Evolutionary conservation across 2,329 filamentous ascomycete genomes (phyloP).

Genomic region (Xylariaceae sp.): DNA sequence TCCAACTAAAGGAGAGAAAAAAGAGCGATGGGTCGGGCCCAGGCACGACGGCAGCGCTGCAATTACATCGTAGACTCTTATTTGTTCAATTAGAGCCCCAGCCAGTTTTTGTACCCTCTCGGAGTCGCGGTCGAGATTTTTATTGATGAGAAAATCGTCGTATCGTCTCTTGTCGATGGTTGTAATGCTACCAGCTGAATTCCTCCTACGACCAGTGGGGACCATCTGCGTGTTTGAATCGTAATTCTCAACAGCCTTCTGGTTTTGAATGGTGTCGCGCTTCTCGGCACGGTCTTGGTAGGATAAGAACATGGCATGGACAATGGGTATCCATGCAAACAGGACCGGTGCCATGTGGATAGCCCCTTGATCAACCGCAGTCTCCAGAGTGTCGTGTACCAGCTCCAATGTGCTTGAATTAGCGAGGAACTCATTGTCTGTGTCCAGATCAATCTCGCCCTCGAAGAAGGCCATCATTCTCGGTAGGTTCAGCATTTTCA

Average conservation of each 20-base stretch:
- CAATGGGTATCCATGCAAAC: constrained; percentile 76
- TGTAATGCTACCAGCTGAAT: constrained; percentile 59
- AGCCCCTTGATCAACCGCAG: constrained; percentile 53
- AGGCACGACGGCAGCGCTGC: constrained; percentile 46
- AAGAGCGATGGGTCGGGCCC: constrained; percentile 42
- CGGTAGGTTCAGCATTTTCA: constrained; percentile 66
- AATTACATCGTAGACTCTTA: constrained; percentile 52
- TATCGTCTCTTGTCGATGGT: constrained; percentile 59
- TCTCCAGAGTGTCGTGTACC: constrained; percentile 67
- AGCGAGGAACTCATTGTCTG: constrained; percentile 57
- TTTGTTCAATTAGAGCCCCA: constrained; percentile 44
- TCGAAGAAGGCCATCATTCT: constrained; percentile 54
- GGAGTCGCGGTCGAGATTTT: constrained; percentile 48
- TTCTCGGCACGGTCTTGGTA: constrained; percentile 60
- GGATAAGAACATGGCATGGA: constrained; percentile 63
- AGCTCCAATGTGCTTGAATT: constrained; percentile 66
- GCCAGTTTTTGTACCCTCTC: constrained; percentile 50
- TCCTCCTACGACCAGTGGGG: constrained; percentile 44
- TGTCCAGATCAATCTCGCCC: constrained; percentile 43
- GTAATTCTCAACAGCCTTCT: constrained; percentile 54
- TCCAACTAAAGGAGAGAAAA: constrained; percentile 53
- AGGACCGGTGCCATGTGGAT: constrained; percentile 67
- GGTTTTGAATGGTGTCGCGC: constrained; percentile 54
- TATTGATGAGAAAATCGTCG: constrained; percentile 52
- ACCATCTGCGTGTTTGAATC: constrained; percentile 44